These are phyloP conservation scores for Mycena metata DNA, from an alignment of 768 basidiomycete species.

Conservation along the genomic window DNA sequence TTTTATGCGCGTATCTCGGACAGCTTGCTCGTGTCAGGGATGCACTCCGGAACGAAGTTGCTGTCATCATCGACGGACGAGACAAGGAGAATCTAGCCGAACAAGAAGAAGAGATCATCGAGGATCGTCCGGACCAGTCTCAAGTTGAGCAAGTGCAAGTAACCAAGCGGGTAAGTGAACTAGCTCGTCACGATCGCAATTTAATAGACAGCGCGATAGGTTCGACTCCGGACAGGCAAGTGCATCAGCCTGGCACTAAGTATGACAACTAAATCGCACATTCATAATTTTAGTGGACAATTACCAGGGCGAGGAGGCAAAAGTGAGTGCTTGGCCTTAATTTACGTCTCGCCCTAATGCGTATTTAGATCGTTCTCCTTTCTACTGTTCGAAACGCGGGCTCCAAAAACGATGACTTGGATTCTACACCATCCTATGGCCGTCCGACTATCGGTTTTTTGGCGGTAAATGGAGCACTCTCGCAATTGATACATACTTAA, in stretches of 20 bases:
- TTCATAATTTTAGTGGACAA: constrained; percentile 64
- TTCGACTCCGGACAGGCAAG: constrained; percentile 68
- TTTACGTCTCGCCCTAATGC: constrained; percentile 1
- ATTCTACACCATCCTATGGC: constrained; percentile 38
- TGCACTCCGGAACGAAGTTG: constrained; percentile 59
- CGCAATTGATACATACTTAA: constrained; percentile 2
- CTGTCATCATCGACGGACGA: constrained; percentile 77
- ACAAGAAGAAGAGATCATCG: constrained; percentile 57
- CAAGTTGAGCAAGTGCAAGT: constrained; percentile 64
- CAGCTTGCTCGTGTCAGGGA: constrained; percentile 58
- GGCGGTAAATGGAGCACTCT: constrained; percentile 58
- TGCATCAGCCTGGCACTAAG: no score
- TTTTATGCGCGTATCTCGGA: constrained; percentile 62
- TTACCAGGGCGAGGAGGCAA: constrained; percentile 82
- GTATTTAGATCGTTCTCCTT: constrained; percentile 73
- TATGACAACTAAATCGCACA: no score
- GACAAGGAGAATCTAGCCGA: constrained; percentile 73
- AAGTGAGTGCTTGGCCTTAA: constrained; percentile 48
- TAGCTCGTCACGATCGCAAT: background rate
- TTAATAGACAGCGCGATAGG: constrained; percentile 50
- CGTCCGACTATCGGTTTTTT: constrained; percentile 76
- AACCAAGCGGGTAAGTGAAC: constrained; percentile 61
- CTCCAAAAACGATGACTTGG: constrained; percentile 49
- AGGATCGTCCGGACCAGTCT: constrained; percentile 38
- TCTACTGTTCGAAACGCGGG: constrained; percentile 83